Evolutionary conservation across 208 protist species (phyloP).

Genomic region (Leptomonas seymouri): DNA sequence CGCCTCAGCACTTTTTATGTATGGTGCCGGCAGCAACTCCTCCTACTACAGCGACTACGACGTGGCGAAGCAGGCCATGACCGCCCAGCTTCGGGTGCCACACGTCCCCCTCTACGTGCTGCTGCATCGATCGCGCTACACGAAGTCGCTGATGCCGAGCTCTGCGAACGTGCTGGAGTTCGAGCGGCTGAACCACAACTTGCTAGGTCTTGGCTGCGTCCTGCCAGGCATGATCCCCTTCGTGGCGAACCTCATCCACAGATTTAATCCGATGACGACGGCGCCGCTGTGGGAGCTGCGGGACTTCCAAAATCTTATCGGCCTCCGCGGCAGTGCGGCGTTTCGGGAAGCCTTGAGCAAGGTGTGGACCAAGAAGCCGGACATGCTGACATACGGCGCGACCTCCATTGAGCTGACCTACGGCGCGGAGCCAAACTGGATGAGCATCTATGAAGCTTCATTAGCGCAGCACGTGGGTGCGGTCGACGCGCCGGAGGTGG

Average conservation of each 20-base stretch:
- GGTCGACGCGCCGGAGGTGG: slow-evolving; percentile 27
- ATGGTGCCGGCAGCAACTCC: slow-evolving; percentile 37
- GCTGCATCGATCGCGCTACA: slow-evolving; percentile 47
- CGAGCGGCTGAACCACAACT: slow-evolving; percentile 46
- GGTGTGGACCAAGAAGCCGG: slow-evolving; percentile 36
- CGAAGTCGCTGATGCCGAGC: slow-evolving; percentile 38
- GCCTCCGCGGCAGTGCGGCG: slow-evolving; percentile 27
- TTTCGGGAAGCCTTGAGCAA: slow-evolving; percentile 32
- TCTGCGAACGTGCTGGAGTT: slow-evolving; percentile 36
- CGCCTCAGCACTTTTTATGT: slow-evolving; percentile 42
- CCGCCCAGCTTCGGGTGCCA: slow-evolving; percentile 22
- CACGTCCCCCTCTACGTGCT: slow-evolving; percentile 37
- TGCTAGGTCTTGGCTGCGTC: slow-evolving; percentile 41
- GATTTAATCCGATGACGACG: slow-evolving; percentile 40
- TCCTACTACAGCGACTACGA: slow-evolving; percentile 50
- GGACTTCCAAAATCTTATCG: slow-evolving; percentile 45
- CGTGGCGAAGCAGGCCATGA: slow-evolving; percentile 32
- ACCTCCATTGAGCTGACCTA: slow-evolving; percentile 21
- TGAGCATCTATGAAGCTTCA: slow-evolving; percentile 45
- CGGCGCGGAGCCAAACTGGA: slow-evolving; percentile 35
- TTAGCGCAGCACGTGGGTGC: slow-evolving; percentile 41
- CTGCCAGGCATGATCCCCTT: slow-evolving; percentile 41
- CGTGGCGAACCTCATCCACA: slow-evolving; percentile 39
- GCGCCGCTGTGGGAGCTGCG: slow-evolving; percentile 32
- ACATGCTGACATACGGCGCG: slow-evolving; percentile 41